A percentile compares a stretch with the other conserved stretches of the same genome.
phyloP scores from a whole-genome alignment of 2,329 filamentous ascomycete genomes.

The Fusarium sp. region DNA sequence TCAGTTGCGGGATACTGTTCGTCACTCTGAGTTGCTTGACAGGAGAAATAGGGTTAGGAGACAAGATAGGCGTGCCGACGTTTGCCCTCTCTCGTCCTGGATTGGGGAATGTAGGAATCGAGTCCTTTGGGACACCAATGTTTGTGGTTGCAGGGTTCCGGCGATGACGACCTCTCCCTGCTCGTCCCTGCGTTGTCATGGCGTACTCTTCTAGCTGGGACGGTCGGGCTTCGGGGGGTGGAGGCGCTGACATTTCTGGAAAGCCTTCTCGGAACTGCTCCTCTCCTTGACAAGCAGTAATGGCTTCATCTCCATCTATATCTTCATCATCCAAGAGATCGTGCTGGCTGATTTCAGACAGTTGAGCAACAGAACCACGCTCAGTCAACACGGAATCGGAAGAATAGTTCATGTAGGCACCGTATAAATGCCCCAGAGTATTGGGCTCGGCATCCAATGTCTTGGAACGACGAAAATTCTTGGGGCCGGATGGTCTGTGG shows the following conservation, averaged over 20 bases:
- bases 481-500: background rate
- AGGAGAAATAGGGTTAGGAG: constrained; percentile 63
- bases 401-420: background rate
- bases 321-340: constrained; percentile 34
- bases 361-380: constrained; percentile 45
- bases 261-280: background rate
- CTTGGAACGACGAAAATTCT: constrained; percentile 10
- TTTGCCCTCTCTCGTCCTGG: constrained; percentile 4
- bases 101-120: background rate
- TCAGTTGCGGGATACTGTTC: constrained; percentile 63
- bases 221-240: background rate
- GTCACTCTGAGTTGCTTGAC: constrained; percentile 58
- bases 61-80: constrained; percentile 51
- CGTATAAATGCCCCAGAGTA: background rate
- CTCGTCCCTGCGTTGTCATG: background rate
- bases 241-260: background rate
- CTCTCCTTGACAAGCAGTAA: background rate
- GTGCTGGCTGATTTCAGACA: constrained; percentile 44
- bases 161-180: constrained; percentile 37
- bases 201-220: background rate
- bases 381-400: constrained; percentile 31
- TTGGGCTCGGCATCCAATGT: background rate
- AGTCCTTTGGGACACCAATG: constrained; percentile 28
- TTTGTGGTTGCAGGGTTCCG: constrained; percentile 42
- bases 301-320: background rate